These are phyloP conservation scores for Coemansia sp. DNA, from an alignment of 192 early-diverging fungal genomes.

Conservation along the genomic window DNA sequence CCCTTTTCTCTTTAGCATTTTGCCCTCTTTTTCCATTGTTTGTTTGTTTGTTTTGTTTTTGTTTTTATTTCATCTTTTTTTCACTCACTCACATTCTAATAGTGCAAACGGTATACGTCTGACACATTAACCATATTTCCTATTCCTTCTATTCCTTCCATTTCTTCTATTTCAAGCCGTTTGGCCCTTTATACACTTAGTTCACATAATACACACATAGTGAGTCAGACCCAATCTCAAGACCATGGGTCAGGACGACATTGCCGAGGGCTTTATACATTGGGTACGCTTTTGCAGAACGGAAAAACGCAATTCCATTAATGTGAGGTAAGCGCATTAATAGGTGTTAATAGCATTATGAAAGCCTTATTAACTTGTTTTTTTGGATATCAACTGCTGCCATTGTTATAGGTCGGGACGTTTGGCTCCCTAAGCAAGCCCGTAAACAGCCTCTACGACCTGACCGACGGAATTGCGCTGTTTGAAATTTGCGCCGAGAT, in stretches of 20 bases:
- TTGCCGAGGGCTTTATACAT: slow-evolving; percentile 51
- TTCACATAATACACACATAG: neutral
- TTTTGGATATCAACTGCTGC: neutral
- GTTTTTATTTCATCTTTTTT: neutral
- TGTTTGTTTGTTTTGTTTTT: neutral
- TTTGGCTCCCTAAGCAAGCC: slow-evolving; percentile 45
- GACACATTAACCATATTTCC: neutral
- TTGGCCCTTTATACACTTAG: neutral
- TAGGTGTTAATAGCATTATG: too few species aligned
- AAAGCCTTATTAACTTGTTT: too few species aligned
- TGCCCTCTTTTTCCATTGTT: neutral
- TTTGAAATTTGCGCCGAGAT: slow-evolving; percentile 82
- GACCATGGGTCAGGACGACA: slow-evolving; percentile 46
- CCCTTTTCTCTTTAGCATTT: neutral
- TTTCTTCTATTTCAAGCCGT: neutral
- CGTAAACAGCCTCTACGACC: slow-evolving; percentile 57
- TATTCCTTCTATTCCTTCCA: neutral
- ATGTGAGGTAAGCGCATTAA: neutral
- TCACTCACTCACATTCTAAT: too few species aligned
- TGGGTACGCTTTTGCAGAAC: slow-evolving; percentile 32
- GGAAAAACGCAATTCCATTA: slow-evolving; percentile 1
- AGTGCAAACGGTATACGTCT: too few species aligned
- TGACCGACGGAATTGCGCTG: slow-evolving; percentile 76
- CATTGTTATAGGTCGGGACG: slow-evolving; percentile 38
- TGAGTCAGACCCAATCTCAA: neutral